Evolutionary conservation across 2,329 filamentous ascomycete genomes (phyloP).

Genomic region (Pleomassaria siparia): DNA sequence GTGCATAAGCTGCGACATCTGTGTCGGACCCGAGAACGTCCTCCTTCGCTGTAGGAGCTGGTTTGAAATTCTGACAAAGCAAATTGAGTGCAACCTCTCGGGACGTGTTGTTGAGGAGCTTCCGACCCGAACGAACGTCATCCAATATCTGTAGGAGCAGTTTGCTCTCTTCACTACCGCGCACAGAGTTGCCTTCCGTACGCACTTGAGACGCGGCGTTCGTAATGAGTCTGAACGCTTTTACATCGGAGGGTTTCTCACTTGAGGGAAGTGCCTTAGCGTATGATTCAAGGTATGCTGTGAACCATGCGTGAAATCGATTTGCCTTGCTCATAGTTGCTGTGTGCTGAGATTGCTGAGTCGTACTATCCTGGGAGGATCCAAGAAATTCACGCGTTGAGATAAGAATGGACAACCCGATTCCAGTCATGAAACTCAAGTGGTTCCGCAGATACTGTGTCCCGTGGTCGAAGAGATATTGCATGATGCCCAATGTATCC

Average conservation of each 20-base stretch:
- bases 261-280: conserved; percentile 22
- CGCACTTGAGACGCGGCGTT: conserved; percentile 68
- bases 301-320: conserved; percentile 77
- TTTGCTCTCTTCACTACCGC: conserved; percentile 73
- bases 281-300: conserved; percentile 64
- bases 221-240: conserved; percentile 68
- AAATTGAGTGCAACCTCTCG: conserved; percentile 69
- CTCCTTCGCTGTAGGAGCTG: conserved; percentile 57
- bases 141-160: conserved; percentile 77
- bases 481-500: conserved; percentile 82
- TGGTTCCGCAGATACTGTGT: conserved; percentile 62
- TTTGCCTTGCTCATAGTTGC: conserved; percentile 75
- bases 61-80: conserved; percentile 73
- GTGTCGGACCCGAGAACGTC: conserved; percentile 72
- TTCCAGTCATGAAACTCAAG: conserved; percentile 78
- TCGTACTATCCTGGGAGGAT: conserved; percentile 74
- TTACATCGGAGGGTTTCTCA: conserved; percentile 37
- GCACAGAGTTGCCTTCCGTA: conserved; percentile 68
- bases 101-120: conserved; percentile 70
- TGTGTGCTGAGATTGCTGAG: conserved; percentile 80
- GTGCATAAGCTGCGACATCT: conserved; percentile 62
- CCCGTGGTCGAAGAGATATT: conserved; percentile 77
- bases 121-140: conserved; percentile 64
- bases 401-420: conserved; percentile 75
- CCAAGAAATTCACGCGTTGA: conserved; percentile 76